Evolutionary conservation across 441 rosid genomes (phyloP), one percentile per base, ranked within the genome.

Genomic region (Brassica hybrid): DNA sequence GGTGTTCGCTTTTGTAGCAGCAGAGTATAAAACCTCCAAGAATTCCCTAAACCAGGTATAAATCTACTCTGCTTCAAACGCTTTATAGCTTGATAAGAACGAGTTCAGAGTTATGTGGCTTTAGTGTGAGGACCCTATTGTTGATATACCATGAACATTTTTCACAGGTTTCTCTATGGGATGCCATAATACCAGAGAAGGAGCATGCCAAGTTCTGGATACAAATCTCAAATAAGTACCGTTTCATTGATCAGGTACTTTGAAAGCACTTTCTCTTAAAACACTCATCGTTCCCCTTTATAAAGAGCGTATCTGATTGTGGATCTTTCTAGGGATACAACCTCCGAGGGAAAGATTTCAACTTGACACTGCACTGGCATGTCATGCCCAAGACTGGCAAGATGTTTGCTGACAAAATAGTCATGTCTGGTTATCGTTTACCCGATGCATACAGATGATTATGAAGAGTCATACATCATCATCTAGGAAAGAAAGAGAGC

Each of bases 361-460:
- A 93, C 83, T 79, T 93, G 82, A 91, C 98, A 8, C 73, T 93
- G 84, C 98, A 91, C 82, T 93, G 98, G 98, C 95, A 90, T 38
- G 45, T 38, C 45, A 38, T 38, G 45, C 45, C 45, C 45, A 38
- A 38, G 45, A 38, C 45, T 3, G 45, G 45, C 45, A 38, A 38
- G 45, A 38, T 90, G 98, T 87, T 87, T 72, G 86, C 92, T 0
- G 82, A 91, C 84, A 92, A 91, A 74, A 43, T 92, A 10, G 92
- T 90, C 62, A 79, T 88, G 89, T 66, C 97, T 12, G 98, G 98
- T 25, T 93, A 87, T 82, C 88, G 79, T 54, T 78, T 93, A 77
- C 98, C 96, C 7, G 77, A 90, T 76, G 91, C 86, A 59, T 94
- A 94, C 71, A 88, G 91, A 85, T 94, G 79, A 87, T 72, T 64